Percentiles rank a stretch among this genome's conserved stretches.
Conservation (phyloP, 1,139 yeast species). For the Protomyces lactucae-debilis region DNA sequence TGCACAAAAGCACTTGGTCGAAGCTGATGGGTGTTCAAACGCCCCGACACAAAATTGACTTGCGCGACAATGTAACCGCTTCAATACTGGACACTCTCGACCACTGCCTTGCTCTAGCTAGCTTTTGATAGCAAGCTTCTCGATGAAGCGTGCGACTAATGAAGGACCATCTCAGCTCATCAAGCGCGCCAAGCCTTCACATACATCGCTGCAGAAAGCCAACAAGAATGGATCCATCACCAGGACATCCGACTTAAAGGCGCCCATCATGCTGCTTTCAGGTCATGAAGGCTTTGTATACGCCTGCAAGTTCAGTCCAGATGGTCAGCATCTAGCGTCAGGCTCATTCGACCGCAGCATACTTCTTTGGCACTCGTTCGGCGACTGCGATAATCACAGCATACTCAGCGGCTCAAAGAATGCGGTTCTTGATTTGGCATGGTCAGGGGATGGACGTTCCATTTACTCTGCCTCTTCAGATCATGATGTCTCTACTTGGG, state of each 20-base stretch:
- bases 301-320: conserved; percentile 37
- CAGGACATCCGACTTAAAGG: conserved; percentile 33
- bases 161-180: neutral
- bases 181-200: neutral
- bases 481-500: conserved; percentile 51
- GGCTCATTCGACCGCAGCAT: conserved; percentile 39
- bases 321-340: conserved; percentile 40
- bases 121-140: neutral
- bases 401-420: conserved; percentile 48
- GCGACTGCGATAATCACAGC: conserved; percentile 44
- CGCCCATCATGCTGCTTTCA: conserved; percentile 34
- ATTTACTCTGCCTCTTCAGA: conserved; percentile 50
- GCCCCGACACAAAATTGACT: no score
- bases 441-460: conserved; percentile 45
- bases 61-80: no score
- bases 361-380: conserved; percentile 45
- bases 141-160: neutral
- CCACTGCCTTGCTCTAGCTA: no score
- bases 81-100: no score
- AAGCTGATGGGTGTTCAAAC: no score
- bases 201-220: neutral
- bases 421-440: conserved; percentile 48
- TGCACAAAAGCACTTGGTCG: no score
- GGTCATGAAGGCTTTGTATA: conserved; percentile 38
- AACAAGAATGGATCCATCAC: neutral